Percentiles rank a stretch among this genome's conserved stretches.
These are phyloP conservation scores for Macrolepiota fuliginosa DNA, from an alignment of 768 basidiomycete species.

Conservation along the genomic window DNA sequence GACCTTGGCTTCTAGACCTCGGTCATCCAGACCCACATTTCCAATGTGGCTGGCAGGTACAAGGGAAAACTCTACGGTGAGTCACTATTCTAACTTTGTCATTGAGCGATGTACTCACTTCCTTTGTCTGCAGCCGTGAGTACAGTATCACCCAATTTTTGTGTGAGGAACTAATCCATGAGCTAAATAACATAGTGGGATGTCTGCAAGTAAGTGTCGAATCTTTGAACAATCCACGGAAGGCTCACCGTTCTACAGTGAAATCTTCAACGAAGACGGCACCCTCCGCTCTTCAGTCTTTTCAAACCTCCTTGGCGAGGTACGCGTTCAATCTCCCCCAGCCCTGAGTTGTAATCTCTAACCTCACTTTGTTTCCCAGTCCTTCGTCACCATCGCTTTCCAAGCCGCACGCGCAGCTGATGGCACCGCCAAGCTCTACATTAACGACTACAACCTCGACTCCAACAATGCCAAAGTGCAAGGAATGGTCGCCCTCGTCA, in stretches of 20 bases:
- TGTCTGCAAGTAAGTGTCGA: constrained; percentile 30
- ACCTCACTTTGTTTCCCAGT: constrained; percentile 17
- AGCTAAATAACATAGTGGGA: constrained; percentile 25
- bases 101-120: not conserved
- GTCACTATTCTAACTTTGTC: not conserved
- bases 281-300: constrained; percentile 37
- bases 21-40: constrained; percentile 39
- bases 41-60: constrained; percentile 36
- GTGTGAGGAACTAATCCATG: not conserved
- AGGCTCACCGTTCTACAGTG: constrained; percentile 25
- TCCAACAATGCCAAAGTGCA: constrained; percentile 45
- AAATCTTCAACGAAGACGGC: constrained; percentile 46
- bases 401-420: constrained; percentile 41
- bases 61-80: constrained; percentile 38
- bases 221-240: constrained; percentile 6
- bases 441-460: constrained; percentile 51
- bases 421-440: constrained; percentile 33
- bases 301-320: constrained; percentile 38
- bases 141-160: not conserved
- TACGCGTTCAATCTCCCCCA: not conserved
- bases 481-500: constrained; percentile 40
- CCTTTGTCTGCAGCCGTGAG: constrained; percentile 16
- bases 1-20: constrained; percentile 20
- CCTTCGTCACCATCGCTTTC: constrained; percentile 46
- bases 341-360: not conserved